Evolutionary conservation across 257 asterid genomes (phyloP).

Genomic region (Plantago elongata): DNA sequence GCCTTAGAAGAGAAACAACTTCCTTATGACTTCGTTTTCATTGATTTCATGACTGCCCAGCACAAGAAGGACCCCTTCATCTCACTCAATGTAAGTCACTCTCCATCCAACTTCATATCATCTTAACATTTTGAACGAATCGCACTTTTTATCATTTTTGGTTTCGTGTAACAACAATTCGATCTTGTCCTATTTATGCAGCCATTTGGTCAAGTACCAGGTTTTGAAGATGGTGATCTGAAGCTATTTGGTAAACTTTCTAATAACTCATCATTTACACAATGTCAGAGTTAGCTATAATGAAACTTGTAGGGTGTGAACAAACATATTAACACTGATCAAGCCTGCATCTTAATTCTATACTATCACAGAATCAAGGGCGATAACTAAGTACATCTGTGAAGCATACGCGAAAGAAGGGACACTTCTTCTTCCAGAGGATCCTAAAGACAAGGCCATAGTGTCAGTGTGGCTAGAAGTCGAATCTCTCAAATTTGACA

Average conservation of each 20-base stretch:
- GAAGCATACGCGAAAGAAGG: constrained; percentile 34
- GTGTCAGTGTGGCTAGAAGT: constrained; percentile 34
- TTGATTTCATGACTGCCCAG: constrained; percentile 32
- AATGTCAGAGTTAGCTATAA: neutral
- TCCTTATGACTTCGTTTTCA: constrained; percentile 20
- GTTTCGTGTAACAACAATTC: no score
- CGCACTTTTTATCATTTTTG: no score
- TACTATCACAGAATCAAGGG: constrained; percentile 35
- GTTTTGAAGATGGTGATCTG: constrained; percentile 40
- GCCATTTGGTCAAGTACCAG: constrained; percentile 58
- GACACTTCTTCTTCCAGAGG: constrained; percentile 19
- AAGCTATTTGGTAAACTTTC: constrained; percentile 35
- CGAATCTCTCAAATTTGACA: constrained; percentile 30
- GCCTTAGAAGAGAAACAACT: constrained; percentile 34
- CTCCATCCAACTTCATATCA: no score
- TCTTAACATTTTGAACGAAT: no score
- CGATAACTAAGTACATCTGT: constrained; percentile 36
- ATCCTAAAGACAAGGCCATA: constrained; percentile 29
- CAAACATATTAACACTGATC: no score
- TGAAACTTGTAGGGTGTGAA: neutral
- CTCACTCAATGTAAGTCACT: constrained; percentile 30
- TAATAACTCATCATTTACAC: no score
- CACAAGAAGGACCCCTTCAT: constrained; percentile 41
- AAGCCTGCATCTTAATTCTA: no score
- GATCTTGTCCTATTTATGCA: constrained; percentile 12